Conservation (phyloP, 2,329 filamentous ascomycete genomes). For the Botryotinia narcissicola region DNA sequence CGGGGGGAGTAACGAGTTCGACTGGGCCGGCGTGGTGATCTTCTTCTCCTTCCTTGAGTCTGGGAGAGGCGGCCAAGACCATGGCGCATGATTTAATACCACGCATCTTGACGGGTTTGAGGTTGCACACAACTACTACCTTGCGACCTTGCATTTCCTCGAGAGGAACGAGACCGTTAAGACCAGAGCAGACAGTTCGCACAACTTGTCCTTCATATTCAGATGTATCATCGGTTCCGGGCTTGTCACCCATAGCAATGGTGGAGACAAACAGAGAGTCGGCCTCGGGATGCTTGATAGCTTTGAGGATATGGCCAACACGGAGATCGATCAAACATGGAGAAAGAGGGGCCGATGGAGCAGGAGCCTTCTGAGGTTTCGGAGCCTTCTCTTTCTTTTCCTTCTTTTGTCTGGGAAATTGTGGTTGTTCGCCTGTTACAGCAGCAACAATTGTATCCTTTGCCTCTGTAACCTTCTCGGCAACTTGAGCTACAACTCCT, state of each 20-base stretch:
- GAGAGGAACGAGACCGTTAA: constrained; percentile 88
- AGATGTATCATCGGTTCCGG: constrained; percentile 81
- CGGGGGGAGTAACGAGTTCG: constrained; percentile 84
- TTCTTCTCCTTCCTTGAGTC: constrained; percentile 74
- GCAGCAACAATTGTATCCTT: constrained; percentile 41
- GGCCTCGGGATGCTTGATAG: constrained; percentile 91
- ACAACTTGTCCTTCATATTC: constrained; percentile 90
- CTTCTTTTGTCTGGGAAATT: constrained; percentile 62
- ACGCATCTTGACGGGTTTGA: constrained; percentile 99
- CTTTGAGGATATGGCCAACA: constrained; percentile 96
- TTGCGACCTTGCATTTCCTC: constrained; percentile 97
- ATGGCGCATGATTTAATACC: constrained; percentile 80
- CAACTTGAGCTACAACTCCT: constrained; percentile 51
- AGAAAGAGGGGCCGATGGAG: constrained; percentile 72
- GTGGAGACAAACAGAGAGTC: constrained; percentile 95
- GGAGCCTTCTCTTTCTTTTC: constrained; percentile 89
- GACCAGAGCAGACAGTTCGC: constrained; percentile 92
- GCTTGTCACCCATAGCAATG: constrained; percentile 86
- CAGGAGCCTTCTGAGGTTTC: constrained; percentile 66
- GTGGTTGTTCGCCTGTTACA: constrained; percentile 30
- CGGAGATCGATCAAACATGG: constrained; percentile 89
- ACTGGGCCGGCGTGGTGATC: constrained; percentile 86
- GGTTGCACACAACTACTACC: constrained; percentile 92
- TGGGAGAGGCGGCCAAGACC: constrained; percentile 93
- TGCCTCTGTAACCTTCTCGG: constrained; percentile 46